Base-by-base conservation (phyloP, 352 stramenopile genomes). In the Pythium biforme region DNA sequence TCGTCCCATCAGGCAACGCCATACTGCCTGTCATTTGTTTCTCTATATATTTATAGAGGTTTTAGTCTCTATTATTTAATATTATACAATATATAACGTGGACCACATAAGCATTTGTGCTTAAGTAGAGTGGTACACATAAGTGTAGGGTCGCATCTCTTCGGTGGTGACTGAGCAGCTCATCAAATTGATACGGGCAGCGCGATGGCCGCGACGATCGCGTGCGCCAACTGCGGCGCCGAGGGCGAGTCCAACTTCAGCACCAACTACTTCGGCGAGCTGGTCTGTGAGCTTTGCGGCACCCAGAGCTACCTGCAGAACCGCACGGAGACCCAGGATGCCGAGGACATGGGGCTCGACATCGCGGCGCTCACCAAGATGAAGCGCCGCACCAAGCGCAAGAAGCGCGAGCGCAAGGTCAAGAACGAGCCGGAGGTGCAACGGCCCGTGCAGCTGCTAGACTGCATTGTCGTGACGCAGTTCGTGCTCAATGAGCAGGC, bases 281-380 rank as follows among this genome's bases (percentile, higher is more conserved):
- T 91, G 60, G 83, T 93, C 53, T 95, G 86, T 60, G 83, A 95
- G 59, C 62, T 95, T 26, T 95, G 86, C 45, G 86, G 86, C 61
- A 92, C 86, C 34, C 86, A 95, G 73, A 92, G 76, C 59, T 89
- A 88, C 53, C 68, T 90, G 31, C 79, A 95, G 75, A 75, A 75
- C 26, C 81, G 83, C 47, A 95, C 90, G 65, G 86, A 95, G 74
- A 92, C 81, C 41, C 83, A 90, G 49, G 83, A 93, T 39, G 72
- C 76, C 25, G 83, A 95, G 48, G 86, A 95, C 71, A 89, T 82
- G 68, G 75, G 72, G 2, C 43, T 89, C 31, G 79, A 89, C 65
- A 39, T 76, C 10, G 53, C 51, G 4, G 70, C 65, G 10, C 67
- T 78, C 9, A 48, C 59, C 29, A 71, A 64, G 20, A 79, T 82